Evolutionary conservation across 306 rosid species (phyloP).

Genomic region (Medicago ruthenica): DNA sequence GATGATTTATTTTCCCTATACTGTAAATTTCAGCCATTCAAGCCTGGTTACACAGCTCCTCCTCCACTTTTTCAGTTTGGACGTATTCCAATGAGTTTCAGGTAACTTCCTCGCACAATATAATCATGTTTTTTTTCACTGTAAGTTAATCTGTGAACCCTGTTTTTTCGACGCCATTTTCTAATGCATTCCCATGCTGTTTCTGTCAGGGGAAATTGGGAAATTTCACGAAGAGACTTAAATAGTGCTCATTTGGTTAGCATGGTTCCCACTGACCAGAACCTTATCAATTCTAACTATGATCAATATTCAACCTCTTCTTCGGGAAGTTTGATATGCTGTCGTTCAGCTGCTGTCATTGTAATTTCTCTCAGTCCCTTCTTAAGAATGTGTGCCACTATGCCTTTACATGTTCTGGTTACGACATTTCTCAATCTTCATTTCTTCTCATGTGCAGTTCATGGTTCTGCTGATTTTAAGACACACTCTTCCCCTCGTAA

Average conservation of each 20-base stretch:
- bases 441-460: conserved; percentile 63
- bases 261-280: conserved; percentile 83
- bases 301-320: conserved; percentile 69
- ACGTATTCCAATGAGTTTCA: conserved; percentile 92
- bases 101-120: conserved; percentile 53
- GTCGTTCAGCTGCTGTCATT: conserved; percentile 63
- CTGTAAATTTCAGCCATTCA: conserved; percentile 67
- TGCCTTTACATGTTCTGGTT: background rate
- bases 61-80: conserved; percentile 86
- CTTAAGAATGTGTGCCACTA: conserved; percentile 12
- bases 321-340: conserved; percentile 62
- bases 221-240: conserved; percentile 77
- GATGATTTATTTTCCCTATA: background rate
- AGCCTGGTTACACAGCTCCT: conserved; percentile 92
- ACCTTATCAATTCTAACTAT: conserved; percentile 52
- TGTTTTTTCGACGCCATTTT: background rate
- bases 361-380: conserved; percentile 53
- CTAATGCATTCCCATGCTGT: conserved; percentile 27
- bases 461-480: conserved; percentile 79
- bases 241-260: conserved; percentile 75
- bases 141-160: background rate
- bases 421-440: conserved; percentile 19
- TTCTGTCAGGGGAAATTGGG: conserved; percentile 91
- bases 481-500: conserved; percentile 76
- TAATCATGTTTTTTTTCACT: too few relatives aligned